These are phyloP conservation scores for Kluyveromyces lactis DNA, from an alignment of 805 yeast species.

Conservation along the genomic window DNA sequence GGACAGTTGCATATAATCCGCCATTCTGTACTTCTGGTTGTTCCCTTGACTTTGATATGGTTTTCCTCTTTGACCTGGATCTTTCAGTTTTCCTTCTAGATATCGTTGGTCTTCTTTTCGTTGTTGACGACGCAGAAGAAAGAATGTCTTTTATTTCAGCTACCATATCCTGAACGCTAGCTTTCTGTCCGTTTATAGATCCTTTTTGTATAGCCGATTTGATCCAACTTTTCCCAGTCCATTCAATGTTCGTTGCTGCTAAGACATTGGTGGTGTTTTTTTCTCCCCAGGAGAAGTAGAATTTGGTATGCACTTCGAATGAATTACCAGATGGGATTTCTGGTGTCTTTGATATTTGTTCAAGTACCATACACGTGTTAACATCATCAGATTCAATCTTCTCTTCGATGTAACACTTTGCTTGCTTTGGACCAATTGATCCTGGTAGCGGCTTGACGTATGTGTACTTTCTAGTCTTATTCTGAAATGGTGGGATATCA, in stretches of 20 bases:
- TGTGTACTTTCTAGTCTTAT: constrained; percentile 38
- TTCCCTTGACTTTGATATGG: background rate
- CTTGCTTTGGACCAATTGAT: constrained; percentile 66
- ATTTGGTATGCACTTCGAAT: constrained; percentile 53
- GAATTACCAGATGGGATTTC: constrained; percentile 71
- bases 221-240: constrained; percentile 73
- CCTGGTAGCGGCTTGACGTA: constrained; percentile 54
- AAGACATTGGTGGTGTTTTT: constrained; percentile 44
- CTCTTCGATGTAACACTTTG: constrained; percentile 54
- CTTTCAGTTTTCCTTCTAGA: constrained; percentile 11
- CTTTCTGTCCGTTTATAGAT: constrained; percentile 66
- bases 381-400: constrained; percentile 42
- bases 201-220: constrained; percentile 72
- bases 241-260: constrained; percentile 51
- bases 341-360: constrained; percentile 53
- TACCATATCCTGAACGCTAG: constrained; percentile 39
- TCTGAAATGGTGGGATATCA: constrained; percentile 38
- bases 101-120: constrained; percentile 5
- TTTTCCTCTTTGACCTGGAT: constrained; percentile 10
- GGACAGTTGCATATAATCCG: background rate
- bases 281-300: constrained; percentile 57
- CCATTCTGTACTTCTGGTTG: background rate
- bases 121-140: constrained; percentile 13
- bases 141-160: constrained; percentile 32
- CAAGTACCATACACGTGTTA: constrained; percentile 34